A percentile compares a stretch with the other conserved stretches of the same genome.
These are phyloP conservation scores for Calonectria fujianensis DNA, from an alignment of 2,329 filamentous ascomycete genomes.

Conservation along the genomic window DNA sequence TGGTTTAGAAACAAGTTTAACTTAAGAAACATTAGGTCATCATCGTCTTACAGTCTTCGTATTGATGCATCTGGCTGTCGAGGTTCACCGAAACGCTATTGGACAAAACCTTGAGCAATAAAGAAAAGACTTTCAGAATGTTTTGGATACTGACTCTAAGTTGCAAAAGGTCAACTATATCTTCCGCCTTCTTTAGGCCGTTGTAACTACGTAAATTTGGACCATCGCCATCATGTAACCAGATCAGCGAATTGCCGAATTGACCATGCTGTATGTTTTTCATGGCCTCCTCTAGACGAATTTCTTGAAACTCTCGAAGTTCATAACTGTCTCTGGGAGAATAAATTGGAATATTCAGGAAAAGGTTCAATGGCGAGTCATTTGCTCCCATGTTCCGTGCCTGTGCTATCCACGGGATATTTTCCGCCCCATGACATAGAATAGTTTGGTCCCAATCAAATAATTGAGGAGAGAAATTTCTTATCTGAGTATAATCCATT, in stretches of 20 bases:
- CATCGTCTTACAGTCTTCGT: background rate
- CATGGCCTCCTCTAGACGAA: background rate
- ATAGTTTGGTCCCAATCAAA: background rate
- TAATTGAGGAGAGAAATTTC: too few relatives aligned
- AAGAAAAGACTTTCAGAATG: too few relatives aligned
- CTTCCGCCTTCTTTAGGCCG: background rate
- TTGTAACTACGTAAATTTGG: background rate
- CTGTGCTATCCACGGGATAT: background rate
- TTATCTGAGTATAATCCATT: background rate
- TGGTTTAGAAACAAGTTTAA: background rate
- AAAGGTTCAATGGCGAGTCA: background rate
- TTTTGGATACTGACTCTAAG: background rate
- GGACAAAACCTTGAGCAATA: background rate
- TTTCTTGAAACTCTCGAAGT: background rate
- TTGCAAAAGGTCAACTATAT: background rate
- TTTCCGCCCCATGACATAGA: background rate
- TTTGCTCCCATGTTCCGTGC: background rate
- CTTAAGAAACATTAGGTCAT: too few relatives aligned
- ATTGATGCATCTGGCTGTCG: background rate
- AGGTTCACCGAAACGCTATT: background rate
- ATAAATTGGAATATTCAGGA: background rate
- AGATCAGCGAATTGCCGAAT: background rate
- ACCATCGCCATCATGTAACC: constrained; percentile 14
- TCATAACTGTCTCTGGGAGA: background rate
- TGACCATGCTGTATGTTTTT: background rate